These are phyloP conservation scores for Xerocomellus amylosporus DNA, from an alignment of 768 basidiomycete genomes.

Conservation along the genomic window DNA sequence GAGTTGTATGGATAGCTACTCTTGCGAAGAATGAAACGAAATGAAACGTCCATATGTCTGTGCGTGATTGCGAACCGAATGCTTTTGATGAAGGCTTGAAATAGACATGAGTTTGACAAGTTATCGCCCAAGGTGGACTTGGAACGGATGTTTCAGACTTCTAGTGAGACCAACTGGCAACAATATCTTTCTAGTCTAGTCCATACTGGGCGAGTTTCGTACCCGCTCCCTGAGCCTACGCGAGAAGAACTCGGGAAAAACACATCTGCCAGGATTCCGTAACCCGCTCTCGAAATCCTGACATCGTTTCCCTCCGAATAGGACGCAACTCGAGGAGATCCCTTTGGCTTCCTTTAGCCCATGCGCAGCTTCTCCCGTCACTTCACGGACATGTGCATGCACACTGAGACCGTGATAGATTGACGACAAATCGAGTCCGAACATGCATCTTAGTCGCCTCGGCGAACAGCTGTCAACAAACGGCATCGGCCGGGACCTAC, in stretches of 20 bases:
- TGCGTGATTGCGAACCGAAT: slow-evolving; percentile 6
- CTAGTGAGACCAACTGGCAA: background rate
- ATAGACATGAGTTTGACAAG: background rate
- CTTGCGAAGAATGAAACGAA: slow-evolving; percentile 42
- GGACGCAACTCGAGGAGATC: background rate
- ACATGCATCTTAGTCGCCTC: background rate
- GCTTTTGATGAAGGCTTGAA: background rate
- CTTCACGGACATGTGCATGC: background rate
- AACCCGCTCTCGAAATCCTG: slow-evolving; percentile 1
- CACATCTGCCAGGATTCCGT: slow-evolving; percentile 13
- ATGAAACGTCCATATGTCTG: slow-evolving; percentile 36
- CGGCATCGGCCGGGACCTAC: background rate
- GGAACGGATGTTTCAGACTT: slow-evolving; percentile 13
- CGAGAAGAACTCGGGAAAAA: slow-evolving; percentile 11
- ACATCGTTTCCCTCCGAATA: slow-evolving; percentile 1
- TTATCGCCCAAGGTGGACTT: background rate
- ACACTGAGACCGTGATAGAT: background rate
- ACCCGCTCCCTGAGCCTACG: background rate
- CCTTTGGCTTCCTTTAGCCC: background rate
- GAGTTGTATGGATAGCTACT: slow-evolving; percentile 25
- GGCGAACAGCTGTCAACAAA: background rate
- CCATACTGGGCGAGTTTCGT: slow-evolving; percentile 10
- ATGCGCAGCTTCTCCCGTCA: slow-evolving; percentile 4
- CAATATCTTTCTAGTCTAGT: slow-evolving; percentile 8
- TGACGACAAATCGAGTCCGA: background rate